phyloP scores from a whole-genome alignment of 805 yeast genomes.

The Cyberlindnera mycetangii region DNA sequence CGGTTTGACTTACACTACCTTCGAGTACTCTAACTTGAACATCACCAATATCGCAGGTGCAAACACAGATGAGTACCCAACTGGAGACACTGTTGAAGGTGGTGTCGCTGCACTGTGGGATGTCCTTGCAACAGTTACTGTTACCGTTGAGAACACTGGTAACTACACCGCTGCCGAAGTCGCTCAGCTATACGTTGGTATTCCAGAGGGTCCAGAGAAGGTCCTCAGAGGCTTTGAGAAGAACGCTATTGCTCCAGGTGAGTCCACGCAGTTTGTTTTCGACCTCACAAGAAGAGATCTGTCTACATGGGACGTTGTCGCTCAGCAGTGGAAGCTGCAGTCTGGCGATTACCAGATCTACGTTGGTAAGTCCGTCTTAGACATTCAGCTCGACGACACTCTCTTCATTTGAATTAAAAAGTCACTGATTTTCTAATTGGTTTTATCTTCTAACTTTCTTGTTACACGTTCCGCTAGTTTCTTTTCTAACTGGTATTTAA shows the following conservation, averaged over 20 bases:
- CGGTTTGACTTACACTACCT: conserved; percentile 53
- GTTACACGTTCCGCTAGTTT: not conserved
- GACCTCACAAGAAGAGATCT: conserved; percentile 10
- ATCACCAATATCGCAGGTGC: conserved; percentile 26
- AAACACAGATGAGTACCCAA: conserved; percentile 12
- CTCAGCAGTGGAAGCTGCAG: conserved; percentile 11
- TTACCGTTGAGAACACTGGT: conserved; percentile 30
- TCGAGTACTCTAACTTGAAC: conserved; percentile 30
- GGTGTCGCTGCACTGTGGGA: conserved; percentile 12
- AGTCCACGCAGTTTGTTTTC: conserved; percentile 33
- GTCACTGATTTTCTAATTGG: not conserved
- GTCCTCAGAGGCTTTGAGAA: conserved; percentile 54
- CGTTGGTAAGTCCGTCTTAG: conserved; percentile 33
- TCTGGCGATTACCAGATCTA: conserved; percentile 38
- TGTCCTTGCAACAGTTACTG: conserved; percentile 7
- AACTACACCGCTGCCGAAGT: conserved; percentile 43
- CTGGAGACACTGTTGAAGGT: conserved; percentile 6
- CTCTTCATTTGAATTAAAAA: conserved; percentile 3
- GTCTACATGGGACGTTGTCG: conserved; percentile 8
- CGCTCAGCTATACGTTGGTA: conserved; percentile 50
- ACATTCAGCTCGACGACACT: conserved; percentile 10
- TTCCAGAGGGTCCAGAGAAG: conserved; percentile 36
- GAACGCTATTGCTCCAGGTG: conserved; percentile 33
- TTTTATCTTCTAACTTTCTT: not conserved
- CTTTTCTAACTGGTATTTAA: not conserved